A percentile compares a stretch with the other conserved stretches of the same genome.
phyloP scores from a whole-genome alignment of 2,329 filamentous ascomycete genomes.

The Venturia nashicola region DNA sequence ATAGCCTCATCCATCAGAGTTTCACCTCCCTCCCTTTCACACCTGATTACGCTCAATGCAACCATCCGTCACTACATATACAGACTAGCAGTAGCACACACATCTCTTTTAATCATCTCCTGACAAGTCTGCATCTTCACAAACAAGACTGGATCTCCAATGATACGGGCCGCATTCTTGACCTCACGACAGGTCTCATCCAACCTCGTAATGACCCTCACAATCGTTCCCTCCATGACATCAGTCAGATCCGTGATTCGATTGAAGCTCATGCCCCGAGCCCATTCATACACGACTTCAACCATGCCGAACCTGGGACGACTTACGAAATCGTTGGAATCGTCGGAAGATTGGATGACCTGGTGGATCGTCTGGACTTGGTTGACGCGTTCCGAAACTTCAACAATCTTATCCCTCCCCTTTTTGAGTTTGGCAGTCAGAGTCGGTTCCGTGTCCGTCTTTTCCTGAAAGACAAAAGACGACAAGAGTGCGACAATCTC shows the following conservation, averaged over 20 bases:
- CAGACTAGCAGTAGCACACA: constrained; percentile 76
- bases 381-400: constrained; percentile 87
- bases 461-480: constrained; percentile 95
- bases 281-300: constrained; percentile 98
- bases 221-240: constrained; percentile 93
- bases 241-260: constrained; percentile 94
- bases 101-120: constrained; percentile 95
- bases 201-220: constrained; percentile 81
- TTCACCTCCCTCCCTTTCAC: background rate
- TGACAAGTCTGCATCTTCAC: constrained; percentile 95
- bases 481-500: constrained; percentile 93
- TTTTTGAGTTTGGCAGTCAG: constrained; percentile 71
- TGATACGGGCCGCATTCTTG: constrained; percentile 89
- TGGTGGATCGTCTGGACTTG: constrained; percentile 79
- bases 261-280: constrained; percentile 93
- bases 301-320: constrained; percentile 83
- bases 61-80: constrained; percentile 43
- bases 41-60: background rate
- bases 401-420: constrained; percentile 74
- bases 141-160: constrained; percentile 86
- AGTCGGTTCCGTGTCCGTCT: constrained; percentile 70
- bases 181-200: constrained; percentile 97
- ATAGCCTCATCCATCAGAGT: background rate
- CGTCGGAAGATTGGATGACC: constrained; percentile 80
- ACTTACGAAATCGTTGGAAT: constrained; percentile 83